Conservation (phyloP, 805 yeast species). For the Lipomyces sp. region DNA sequence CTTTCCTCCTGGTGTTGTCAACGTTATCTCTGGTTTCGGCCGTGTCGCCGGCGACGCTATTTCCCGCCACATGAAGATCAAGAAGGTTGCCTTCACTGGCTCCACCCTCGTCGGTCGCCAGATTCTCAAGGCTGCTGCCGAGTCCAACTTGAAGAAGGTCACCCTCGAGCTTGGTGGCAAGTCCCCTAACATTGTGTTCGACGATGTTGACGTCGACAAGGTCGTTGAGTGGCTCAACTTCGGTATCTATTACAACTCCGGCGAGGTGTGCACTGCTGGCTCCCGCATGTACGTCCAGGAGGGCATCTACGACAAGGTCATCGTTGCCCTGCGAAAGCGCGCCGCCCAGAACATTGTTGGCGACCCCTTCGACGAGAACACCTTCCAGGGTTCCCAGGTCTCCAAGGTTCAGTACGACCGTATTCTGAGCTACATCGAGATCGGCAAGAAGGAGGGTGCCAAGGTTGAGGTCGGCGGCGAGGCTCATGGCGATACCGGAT, state of each 20-base stretch:
- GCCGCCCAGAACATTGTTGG: conserved; percentile 62
- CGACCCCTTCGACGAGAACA: conserved; percentile 73
- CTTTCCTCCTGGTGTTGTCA: conserved; percentile 86
- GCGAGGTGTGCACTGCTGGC: conserved; percentile 95
- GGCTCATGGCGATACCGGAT: conserved; percentile 59
- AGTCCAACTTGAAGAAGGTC: conserved; percentile 78
- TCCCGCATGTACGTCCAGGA: conserved; percentile 89
- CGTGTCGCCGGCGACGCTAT: conserved; percentile 78
- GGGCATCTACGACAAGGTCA: conserved; percentile 71
- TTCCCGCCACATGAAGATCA: conserved; percentile 71
- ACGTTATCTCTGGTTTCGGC: conserved; percentile 85
- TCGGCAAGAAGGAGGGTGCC: conserved; percentile 84
- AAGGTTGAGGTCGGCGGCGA: conserved; percentile 78
- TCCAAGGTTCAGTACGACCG: conserved; percentile 74
- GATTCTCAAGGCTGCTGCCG: conserved; percentile 78
- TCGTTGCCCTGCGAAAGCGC: conserved; percentile 55
- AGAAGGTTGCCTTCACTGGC: conserved; percentile 93
- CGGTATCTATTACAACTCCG: conserved; percentile 91
- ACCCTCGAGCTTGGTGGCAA: conserved; percentile 96
- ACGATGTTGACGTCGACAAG: conserved; percentile 75
- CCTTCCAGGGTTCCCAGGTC: conserved; percentile 91
- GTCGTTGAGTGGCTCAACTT: conserved; percentile 71
- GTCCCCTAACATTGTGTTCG: conserved; percentile 85
- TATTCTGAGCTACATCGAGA: conserved; percentile 70
- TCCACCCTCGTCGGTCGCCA: conserved; percentile 86